Base-by-base conservation (phyloP, 169 alveolate genomes). In the Babesia sp. region DNA sequence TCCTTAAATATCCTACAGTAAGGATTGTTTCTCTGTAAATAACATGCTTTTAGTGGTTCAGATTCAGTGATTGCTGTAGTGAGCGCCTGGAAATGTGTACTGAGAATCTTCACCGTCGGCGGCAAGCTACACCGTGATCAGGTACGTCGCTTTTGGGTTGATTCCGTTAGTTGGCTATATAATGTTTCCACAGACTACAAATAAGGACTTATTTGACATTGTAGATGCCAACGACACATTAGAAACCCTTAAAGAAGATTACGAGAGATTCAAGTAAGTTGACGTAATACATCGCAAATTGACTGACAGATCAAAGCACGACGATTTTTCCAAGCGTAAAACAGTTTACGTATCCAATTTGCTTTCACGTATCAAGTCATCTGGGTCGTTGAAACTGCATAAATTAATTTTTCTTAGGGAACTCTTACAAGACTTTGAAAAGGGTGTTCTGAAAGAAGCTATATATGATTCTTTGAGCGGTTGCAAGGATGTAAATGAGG, bases 31-130 rank as follows among this genome's bases (percentile, higher is more conserved):
- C 1, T n/a, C 16, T 3, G 22, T n/a, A 9, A 0, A 20, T 3
- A 7, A 8, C n/a, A 3, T 16, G 14, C 28, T 20, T 12, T 18
- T 41, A 64, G 74, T n/a, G 20, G 29, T 33, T 29, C 28, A 0
- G 54, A 64, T 45, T 64, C 63, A 2, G 4, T 64, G 44, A 14
- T 64, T 9, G n/a, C 59, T 45, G 61, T 50, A 11, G 61, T 64
- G 3, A 37, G 74, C 33, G 61, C 74, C 5, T 64, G 74, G 74
- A 64, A 50, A 45, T 64, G 74, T 50, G 74, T 64, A 29, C 48
- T 64, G 16, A 22, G 74, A 34, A 48, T 64, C 55, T 64, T 64
- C 33, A 24, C 60, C 16, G 29, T 45, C 9, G 3, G 63, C 36
- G 29, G 51, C 60, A 28, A 45, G 41, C 4, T 4, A 16, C 53